Evolutionary conservation across 2,329 filamentous ascomycete species (phyloP).

Genomic region (Lasiodiplodia sp.): DNA sequence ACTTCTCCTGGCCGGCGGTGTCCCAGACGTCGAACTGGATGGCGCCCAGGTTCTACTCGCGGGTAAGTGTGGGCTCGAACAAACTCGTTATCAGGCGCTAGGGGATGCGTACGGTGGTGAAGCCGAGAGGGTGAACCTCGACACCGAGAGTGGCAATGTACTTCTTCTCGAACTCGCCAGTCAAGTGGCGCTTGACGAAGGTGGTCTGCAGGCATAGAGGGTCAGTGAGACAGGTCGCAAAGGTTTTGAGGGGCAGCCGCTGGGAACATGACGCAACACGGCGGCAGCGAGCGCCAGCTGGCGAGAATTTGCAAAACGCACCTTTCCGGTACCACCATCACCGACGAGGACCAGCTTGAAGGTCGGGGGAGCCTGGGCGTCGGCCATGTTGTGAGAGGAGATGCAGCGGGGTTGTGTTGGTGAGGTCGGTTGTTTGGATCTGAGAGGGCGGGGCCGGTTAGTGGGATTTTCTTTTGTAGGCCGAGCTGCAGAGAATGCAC

Average conservation of each 20-base stretch:
- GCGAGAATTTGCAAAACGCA: slow-evolving; percentile 55
- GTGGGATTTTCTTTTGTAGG: slow-evolving; percentile 23
- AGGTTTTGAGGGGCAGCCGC: slow-evolving; percentile 27
- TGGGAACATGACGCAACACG: slow-evolving; percentile 22
- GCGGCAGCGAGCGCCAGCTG: slow-evolving; percentile 8
- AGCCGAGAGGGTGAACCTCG: slow-evolving; percentile 97
- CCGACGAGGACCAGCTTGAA: slow-evolving; percentile 99
- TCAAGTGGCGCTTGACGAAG: slow-evolving; percentile 99
- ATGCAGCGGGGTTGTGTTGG: slow-evolving; percentile 26
- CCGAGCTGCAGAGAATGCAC: slow-evolving; percentile 10
- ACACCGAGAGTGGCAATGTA: slow-evolving; percentile 99
- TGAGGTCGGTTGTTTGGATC: slow-evolving; percentile 27
- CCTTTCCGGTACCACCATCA: slow-evolving; percentile 99
- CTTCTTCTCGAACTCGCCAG: slow-evolving; percentile 99
- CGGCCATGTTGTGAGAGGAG: slow-evolving; percentile 66
- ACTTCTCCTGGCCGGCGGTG: slow-evolving; percentile 99
- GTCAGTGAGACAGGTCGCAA: slow-evolving; percentile 28
- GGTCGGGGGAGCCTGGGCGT: slow-evolving; percentile 68
- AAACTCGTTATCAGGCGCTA: slow-evolving; percentile 35
- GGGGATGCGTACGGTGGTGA: slow-evolving; percentile 82
- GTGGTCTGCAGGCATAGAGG: slow-evolving; percentile 72
- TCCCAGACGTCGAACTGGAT: slow-evolving; percentile 99
- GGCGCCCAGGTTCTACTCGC: slow-evolving; percentile 79
- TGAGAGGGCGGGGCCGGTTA: slow-evolving; percentile 27
- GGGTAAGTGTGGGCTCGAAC: slow-evolving; percentile 23